Evolutionary conservation across 768 basidiomycete species (phyloP).

Genomic region (Russula olivacea): DNA sequence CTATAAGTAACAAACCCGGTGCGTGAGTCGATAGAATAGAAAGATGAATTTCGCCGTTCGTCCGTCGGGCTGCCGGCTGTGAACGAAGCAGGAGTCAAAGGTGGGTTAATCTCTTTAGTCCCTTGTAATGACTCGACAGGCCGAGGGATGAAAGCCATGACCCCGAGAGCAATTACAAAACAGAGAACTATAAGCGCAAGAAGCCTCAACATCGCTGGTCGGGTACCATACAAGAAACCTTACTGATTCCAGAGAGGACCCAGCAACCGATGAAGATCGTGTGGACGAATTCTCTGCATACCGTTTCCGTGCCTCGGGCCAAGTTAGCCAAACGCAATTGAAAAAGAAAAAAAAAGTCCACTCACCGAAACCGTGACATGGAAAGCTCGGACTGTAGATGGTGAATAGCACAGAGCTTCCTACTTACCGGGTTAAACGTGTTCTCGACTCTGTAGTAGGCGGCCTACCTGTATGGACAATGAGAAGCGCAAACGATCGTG

Average conservation of each 20-base stretch:
- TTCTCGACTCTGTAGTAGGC: background rate
- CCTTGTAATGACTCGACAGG: constrained; percentile 7
- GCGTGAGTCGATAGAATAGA: constrained; percentile 9
- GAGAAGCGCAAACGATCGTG: constrained; percentile 10
- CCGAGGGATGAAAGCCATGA: constrained; percentile 14
- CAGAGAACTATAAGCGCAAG: constrained; percentile 6
- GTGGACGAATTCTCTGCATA: background rate
- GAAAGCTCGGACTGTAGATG: background rate
- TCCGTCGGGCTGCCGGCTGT: background rate
- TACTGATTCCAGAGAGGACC: constrained; percentile 15
- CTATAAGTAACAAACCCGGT: background rate
- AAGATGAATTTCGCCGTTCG: background rate
- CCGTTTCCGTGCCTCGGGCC: background rate
- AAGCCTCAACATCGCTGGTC: background rate
- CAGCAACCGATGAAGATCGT: constrained; percentile 18
- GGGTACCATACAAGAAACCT: background rate
- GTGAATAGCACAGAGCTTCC: constrained; percentile 16
- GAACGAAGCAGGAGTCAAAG: constrained; percentile 5
- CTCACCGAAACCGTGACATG: constrained; percentile 18
- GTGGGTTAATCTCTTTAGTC: background rate
- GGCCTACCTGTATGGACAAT: constrained; percentile 15
- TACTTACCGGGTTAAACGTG: background rate
- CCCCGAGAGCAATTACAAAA: constrained; percentile 7
- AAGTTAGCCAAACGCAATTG: background rate
- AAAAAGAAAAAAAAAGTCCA: background rate